Base-by-base conservation (phyloP, 148 eudicot genomes). In the Polygonum maritimum region DNA sequence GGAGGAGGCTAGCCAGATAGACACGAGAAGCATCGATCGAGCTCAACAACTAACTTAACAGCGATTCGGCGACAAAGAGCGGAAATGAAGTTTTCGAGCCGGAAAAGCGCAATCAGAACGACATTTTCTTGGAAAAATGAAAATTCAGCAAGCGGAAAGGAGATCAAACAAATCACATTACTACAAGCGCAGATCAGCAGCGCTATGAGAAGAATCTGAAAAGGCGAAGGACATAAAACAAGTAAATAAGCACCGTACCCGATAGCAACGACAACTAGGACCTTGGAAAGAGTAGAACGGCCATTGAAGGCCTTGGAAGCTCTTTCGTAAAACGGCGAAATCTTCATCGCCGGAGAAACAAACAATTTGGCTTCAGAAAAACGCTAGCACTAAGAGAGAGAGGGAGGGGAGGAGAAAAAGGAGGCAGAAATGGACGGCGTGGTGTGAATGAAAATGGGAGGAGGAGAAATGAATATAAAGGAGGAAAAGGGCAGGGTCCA, bases 211-310 rank as follows among this genome's bases (percentile, higher is more conserved):
- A 22, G 8, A 71, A 41, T 41, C 33, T 22, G 18, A 44, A 69
- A 71, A 40, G 1, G 26, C 0, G 31, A 71, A 40, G 3, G 18
- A 2, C 21, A 69, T n/a, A 22, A 7, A 69, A 40, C 15, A 9
- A 40, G 33, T 41, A 0, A 69, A 38, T 38, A 13, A 13, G 74
- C 7, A 71, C 7, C 35, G 74, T 44, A 71, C 74, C 74, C 52
- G 51, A 71, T 41, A 39, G 52, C 74, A 41, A 71, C 74, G 14
- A 71, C 51, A n/a, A 71, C 52, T 47, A 71, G 16, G 3, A 71
- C 74, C 74, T 71, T 71, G 51, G 74, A 71, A 71, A 71, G 74
- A 41, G 74, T 65, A 35, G 71, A 65, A 35, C 14, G 19, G 40
- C n/a, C 71, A 35, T 65, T 11, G 6, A 65, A 65, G 12, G 71